Percentiles rank a stretch among this genome's conserved stretches.
These are phyloP conservation scores for Xerocomellus intermedius DNA, from an alignment of 768 basidiomycete genomes.

Conservation along the genomic window DNA sequence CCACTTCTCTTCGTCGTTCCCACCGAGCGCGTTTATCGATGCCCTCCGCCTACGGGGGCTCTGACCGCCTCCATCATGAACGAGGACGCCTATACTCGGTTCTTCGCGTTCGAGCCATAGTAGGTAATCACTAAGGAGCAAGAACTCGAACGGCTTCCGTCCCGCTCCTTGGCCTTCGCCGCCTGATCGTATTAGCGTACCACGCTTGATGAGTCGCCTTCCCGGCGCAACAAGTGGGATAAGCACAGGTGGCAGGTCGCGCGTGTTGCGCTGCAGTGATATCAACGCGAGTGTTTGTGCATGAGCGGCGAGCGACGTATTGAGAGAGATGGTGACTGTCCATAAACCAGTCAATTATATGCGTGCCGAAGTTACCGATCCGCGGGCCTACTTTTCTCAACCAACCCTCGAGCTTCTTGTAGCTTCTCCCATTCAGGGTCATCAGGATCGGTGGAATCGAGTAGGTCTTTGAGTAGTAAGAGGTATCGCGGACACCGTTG, in stretches of 20 bases:
- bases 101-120: conserved; percentile 69
- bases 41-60: conserved; percentile 16
- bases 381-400: conserved; percentile 66
- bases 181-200: conserved; percentile 49
- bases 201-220: conserved; percentile 72
- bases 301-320: conserved; percentile 77
- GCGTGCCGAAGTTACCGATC: not conserved
- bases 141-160: conserved; percentile 56
- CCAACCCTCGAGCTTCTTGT: conserved; percentile 56
- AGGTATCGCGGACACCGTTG: conserved; percentile 88
- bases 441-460: conserved; percentile 59
- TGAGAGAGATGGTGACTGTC: conserved; percentile 72
- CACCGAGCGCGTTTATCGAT: conserved; percentile 23
- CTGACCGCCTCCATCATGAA: conserved; percentile 17
- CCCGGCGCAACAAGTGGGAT: conserved; percentile 80
- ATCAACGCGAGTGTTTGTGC: conserved; percentile 73
- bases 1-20: conserved; percentile 65
- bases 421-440: conserved; percentile 69
- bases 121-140: conserved; percentile 81
- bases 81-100: conserved; percentile 21
- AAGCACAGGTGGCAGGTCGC: conserved; percentile 72
- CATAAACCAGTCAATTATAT: conserved; percentile 10
- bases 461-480: conserved; percentile 78
- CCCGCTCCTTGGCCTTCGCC: conserved; percentile 42
- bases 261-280: conserved; percentile 74